A percentile compares a stretch with the other conserved stretches of the same genome.
Evolutionary conservation across 495 filamentous ascomycete genomes (phyloP).

Genomic region (Talaromyces stipitatus): DNA sequence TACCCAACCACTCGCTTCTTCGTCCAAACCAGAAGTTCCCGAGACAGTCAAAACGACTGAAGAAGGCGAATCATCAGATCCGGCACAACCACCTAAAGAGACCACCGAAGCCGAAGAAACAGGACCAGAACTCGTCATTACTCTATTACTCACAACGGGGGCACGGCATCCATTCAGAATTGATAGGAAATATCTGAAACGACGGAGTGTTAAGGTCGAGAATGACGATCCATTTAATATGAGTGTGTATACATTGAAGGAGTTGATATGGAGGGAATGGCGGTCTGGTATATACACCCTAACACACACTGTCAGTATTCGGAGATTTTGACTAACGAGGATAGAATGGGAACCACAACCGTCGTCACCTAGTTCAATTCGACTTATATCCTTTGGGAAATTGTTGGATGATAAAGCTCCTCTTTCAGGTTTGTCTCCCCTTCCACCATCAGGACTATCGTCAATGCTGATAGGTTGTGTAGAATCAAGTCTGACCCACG

Average conservation of each 20-base stretch:
- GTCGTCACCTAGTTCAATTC: constrained; percentile 73
- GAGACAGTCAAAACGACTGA: not conserved
- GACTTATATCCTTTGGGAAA: constrained; percentile 83
- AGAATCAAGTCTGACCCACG: constrained; percentile 75
- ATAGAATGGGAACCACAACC: constrained; percentile 82
- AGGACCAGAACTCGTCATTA: constrained; percentile 50
- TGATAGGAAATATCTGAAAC: constrained; percentile 75
- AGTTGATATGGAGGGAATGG: constrained; percentile 87
- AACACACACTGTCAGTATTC: not conserved
- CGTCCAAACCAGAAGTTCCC: not conserved
- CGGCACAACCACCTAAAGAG: constrained; percentile 20
- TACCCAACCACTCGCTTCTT: not conserved
- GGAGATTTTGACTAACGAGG: not conserved
- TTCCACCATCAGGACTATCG: not conserved
- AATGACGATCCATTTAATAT: constrained; percentile 78
- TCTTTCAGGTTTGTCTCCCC: constrained; percentile 51
- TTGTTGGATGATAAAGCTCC: constrained; percentile 78
- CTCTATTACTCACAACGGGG: constrained; percentile 70
- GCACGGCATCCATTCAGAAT: constrained; percentile 81
- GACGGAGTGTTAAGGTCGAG: constrained; percentile 66
- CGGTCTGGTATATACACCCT: constrained; percentile 44
- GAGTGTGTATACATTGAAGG: constrained; percentile 85
- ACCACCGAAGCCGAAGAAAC: constrained; percentile 33
- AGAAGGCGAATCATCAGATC: constrained; percentile 34
- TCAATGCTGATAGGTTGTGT: constrained; percentile 9